Evolutionary conservation across 1,284 basidiomycete genomes (phyloP).

Genomic region (Melampsora americana): DNA sequence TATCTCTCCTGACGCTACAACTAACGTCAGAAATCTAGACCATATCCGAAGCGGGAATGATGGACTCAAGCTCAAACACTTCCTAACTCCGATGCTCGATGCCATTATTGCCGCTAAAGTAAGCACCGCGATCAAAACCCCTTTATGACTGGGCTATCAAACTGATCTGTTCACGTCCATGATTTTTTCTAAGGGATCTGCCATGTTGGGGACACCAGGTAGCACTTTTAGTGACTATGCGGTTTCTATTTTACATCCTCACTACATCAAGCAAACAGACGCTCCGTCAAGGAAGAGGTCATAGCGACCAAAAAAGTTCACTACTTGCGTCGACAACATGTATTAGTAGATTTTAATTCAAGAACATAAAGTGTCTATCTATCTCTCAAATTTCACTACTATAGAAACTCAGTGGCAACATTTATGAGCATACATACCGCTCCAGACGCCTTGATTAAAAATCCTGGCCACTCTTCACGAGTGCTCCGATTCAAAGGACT

Average conservation of each 20-base stretch:
- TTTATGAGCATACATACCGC: too few species aligned
- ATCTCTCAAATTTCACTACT: too few species aligned
- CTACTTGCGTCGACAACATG: too few species aligned
- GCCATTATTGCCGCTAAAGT: conserved; percentile 65
- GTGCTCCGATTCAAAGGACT: too few species aligned
- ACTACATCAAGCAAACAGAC: conserved; percentile 51
- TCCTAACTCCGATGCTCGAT: conserved; percentile 66
- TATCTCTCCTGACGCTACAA: conserved; percentile 23
- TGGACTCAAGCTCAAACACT: conserved; percentile 59
- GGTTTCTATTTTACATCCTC: conserved; percentile 65
- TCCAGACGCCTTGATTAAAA: too few species aligned
- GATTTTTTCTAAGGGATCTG: conserved; percentile 49
- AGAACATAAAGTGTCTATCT: too few species aligned
- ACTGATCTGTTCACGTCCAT: conserved; percentile 53
- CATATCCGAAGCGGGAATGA: conserved; percentile 59
- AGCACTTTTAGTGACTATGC: conserved; percentile 69
- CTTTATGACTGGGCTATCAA: conserved; percentile 49
- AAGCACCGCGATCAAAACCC: conserved; percentile 64
- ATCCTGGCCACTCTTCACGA: too few species aligned
- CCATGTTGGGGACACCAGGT: conserved; percentile 19
- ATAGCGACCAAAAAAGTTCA: too few species aligned
- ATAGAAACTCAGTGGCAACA: too few species aligned
- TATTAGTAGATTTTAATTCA: too few species aligned
- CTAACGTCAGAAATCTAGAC: neutral
- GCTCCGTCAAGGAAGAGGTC: neutral